These are phyloP conservation scores for Carex kokanica DNA, from an alignment of 176 grass and related monocot genomes.

Conservation along the genomic window DNA sequence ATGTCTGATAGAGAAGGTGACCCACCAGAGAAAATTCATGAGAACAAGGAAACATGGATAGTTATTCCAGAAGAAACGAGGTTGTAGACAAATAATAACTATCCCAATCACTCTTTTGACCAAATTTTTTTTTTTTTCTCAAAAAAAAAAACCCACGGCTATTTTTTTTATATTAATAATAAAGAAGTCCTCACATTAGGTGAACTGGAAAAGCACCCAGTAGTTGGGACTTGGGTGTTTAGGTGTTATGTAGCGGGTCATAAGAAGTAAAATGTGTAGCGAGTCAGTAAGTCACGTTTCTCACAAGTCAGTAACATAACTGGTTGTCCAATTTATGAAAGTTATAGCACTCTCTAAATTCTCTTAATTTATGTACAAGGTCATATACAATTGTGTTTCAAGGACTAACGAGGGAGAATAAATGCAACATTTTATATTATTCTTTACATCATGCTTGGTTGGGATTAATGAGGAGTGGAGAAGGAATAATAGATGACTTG, in stretches of 20 bases:
- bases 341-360: not conserved
- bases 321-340: not conserved
- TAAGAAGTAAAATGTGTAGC: not conserved
- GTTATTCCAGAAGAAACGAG: not conserved
- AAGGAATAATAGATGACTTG: no score
- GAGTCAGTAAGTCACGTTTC: no score
- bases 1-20: slow-evolving; percentile 15
- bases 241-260: not conserved
- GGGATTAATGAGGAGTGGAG: no score
- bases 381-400: not conserved
- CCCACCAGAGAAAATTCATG: slow-evolving; percentile 5
- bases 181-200: not conserved
- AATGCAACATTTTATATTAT: not conserved
- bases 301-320: no score
- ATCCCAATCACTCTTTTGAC: slow-evolving; percentile 8
- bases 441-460: no score
- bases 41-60: slow-evolving; percentile 5
- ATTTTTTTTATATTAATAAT: no score
- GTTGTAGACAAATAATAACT: not conserved
- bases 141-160: no score
- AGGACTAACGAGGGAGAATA: not conserved
- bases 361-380: not conserved
- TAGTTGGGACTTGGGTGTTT: not conserved
- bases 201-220: not conserved
- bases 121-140: not conserved